Conservation (phyloP, 345 rosid species). For the Populus alba region DNA sequence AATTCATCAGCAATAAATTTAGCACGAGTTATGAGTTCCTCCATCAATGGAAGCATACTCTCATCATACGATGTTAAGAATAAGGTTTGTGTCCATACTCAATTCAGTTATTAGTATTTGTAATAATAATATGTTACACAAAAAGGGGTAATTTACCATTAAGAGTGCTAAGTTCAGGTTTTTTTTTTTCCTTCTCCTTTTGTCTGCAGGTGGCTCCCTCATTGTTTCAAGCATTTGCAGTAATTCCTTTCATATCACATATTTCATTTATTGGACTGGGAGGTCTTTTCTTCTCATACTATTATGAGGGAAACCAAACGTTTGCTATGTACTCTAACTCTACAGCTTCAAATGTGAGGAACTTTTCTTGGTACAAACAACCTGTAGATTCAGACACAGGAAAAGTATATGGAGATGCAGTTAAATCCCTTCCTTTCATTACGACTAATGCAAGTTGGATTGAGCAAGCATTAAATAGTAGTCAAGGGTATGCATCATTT, state of each 20-base stretch:
- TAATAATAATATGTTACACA: not conserved
- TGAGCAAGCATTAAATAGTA: conserved; percentile 27
- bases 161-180: no score
- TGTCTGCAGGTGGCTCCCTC: conserved; percentile 40
- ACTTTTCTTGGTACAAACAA: conserved; percentile 41
- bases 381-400: conserved; percentile 36
- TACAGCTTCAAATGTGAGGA: not conserved
- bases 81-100: conserved; percentile 25
- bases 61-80: conserved; percentile 19
- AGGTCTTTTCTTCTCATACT: conserved; percentile 40
- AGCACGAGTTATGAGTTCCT: conserved; percentile 25
- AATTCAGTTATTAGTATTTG: not conserved
- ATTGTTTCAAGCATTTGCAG: conserved; percentile 37
- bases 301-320: conserved; percentile 25
- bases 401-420: conserved; percentile 30
- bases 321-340: conserved; percentile 35
- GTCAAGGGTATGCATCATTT: conserved; percentile 31
- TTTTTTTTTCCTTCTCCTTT: not conserved
- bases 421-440: not conserved
- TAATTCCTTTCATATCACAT: conserved; percentile 38
- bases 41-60: conserved; percentile 18
- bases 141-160: not conserved
- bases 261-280: conserved; percentile 41
- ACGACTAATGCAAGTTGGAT: conserved; percentile 32
- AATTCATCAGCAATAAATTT: conserved; percentile 34